phyloP scores from a whole-genome alignment of 768 basidiomycete genomes.

The Neoboletus brunneissimus region DNA sequence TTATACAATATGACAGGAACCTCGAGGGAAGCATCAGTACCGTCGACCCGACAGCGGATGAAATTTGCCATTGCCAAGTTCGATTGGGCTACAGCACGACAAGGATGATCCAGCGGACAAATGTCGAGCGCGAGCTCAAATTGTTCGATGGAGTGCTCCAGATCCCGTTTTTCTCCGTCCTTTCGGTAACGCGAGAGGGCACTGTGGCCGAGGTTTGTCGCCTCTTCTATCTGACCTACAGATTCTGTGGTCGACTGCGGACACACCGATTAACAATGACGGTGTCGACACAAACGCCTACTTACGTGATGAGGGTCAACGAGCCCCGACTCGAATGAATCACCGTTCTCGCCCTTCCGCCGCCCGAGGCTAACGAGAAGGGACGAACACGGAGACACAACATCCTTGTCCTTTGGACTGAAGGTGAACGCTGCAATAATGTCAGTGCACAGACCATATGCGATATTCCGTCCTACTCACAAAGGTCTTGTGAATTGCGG shows the following conservation, averaged over 20 bases:
- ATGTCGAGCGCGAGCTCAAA: slow-evolving; percentile 3
- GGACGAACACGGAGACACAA: background rate
- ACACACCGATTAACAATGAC: background rate
- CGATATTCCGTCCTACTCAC: background rate
- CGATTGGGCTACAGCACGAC: slow-evolving; percentile 4
- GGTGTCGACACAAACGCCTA: background rate
- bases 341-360: background rate
- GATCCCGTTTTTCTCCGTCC: background rate
- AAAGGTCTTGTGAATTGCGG: background rate
- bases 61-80: slow-evolving; percentile 5
- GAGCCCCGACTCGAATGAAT: background rate
- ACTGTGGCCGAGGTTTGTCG: background rate
- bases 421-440: background rate
- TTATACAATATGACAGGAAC: background rate
- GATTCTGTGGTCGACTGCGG: background rate
- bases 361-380: too few species aligned
- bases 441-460: background rate
- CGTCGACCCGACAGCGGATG: background rate
- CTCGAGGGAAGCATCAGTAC: background rate
- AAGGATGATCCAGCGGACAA: slow-evolving; percentile 5
- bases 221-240: background rate
- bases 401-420: background rate
- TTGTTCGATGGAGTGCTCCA: background rate
- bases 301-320: background rate
- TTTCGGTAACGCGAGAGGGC: slow-evolving; percentile 1